phyloP scores from a whole-genome alignment of 208 protist species.

The Crithidia expoeki region DNA sequence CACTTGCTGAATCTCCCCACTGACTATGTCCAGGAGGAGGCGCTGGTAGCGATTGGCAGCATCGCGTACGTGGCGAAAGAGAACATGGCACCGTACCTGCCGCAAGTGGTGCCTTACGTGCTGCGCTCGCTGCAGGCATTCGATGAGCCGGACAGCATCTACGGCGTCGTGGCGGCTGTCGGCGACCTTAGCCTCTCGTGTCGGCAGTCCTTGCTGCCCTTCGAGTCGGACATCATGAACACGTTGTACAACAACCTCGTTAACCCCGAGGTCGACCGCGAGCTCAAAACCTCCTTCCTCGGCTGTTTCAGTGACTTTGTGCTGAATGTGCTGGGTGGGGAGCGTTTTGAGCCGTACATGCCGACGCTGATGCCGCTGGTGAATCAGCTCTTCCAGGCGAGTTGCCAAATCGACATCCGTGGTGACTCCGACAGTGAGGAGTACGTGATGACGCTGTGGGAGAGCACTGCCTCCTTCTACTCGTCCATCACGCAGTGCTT shows the following conservation, averaged over 20 bases:
- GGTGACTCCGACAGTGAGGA: conserved; percentile 79
- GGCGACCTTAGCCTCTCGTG: conserved; percentile 94
- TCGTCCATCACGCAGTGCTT: conserved; percentile 85
- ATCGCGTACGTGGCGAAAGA: conserved; percentile 86
- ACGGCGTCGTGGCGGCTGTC: conserved; percentile 89
- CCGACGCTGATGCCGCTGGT: conserved; percentile 81
- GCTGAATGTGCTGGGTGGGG: conserved; percentile 86
- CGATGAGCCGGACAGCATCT: conserved; percentile 85
- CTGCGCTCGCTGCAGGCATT: conserved; percentile 69
- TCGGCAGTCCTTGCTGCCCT: conserved; percentile 63
- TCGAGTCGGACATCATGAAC: conserved; percentile 82
- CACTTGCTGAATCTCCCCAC: conserved; percentile 55
- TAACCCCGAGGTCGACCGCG: conserved; percentile 80
- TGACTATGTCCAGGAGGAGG: conserved; percentile 93
- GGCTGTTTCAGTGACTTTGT: conserved; percentile 96
- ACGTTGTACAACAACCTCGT: conserved; percentile 80
- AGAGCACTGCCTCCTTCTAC: conserved; percentile 72
- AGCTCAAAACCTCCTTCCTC: conserved; percentile 95
- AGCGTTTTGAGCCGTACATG: conserved; percentile 91
- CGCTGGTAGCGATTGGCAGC: conserved; percentile 92
- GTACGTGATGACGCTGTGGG: conserved; percentile 85
- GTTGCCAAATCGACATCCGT: conserved; percentile 58
- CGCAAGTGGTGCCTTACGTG: conserved; percentile 84
- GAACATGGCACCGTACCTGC: conserved; percentile 86
- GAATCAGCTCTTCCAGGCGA: conserved; percentile 63